These are phyloP conservation scores for Cornus kousa DNA, from an alignment of 148 eudicot species.

Conservation along the genomic window DNA sequence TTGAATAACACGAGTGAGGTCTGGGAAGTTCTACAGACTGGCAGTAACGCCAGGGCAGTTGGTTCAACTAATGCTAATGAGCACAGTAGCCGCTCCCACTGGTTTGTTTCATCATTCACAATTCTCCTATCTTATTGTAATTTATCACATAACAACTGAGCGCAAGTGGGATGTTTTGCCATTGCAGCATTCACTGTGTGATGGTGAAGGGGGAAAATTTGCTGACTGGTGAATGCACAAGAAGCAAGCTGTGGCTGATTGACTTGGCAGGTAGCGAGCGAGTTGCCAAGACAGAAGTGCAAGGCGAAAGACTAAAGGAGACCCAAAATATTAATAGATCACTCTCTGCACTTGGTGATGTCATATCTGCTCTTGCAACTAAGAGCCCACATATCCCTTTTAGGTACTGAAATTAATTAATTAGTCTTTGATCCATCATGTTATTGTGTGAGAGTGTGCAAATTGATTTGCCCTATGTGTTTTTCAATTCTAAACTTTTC, in stretches of 20 bases:
- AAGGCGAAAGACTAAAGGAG: conserved; percentile 86
- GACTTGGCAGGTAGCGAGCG: conserved; percentile 97
- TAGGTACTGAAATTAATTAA: conserved; percentile 34
- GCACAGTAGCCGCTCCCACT: conserved; percentile 96
- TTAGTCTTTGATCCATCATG: not conserved
- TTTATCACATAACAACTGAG: conserved; percentile 3
- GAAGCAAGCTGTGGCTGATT: conserved; percentile 91
- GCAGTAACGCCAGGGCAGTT: conserved; percentile 88
- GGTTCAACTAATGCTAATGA: conserved; percentile 93
- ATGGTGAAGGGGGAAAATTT: conserved; percentile 91
- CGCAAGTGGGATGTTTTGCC: conserved; percentile 7
- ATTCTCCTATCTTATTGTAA: not conserved
- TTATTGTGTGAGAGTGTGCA: not conserved
- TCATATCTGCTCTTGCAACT: conserved; percentile 83
- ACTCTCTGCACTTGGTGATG: conserved; percentile 97
- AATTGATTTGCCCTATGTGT: not conserved
- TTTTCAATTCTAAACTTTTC: not conserved
- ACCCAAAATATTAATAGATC: conserved; percentile 88
- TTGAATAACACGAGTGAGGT: conserved; percentile 75
- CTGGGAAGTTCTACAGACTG: conserved; percentile 84
- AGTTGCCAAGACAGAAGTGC: conserved; percentile 87
- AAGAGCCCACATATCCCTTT: conserved; percentile 86
- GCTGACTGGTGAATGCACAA: conserved; percentile 80
- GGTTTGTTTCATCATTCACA: conserved; percentile 41
- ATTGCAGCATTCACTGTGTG: conserved; percentile 86